Percentiles rank a stretch among this genome's conserved stretches.
phyloP scores from a whole-genome alignment of 352 stramenopile genomes.

The Globisporangium nunn region DNA sequence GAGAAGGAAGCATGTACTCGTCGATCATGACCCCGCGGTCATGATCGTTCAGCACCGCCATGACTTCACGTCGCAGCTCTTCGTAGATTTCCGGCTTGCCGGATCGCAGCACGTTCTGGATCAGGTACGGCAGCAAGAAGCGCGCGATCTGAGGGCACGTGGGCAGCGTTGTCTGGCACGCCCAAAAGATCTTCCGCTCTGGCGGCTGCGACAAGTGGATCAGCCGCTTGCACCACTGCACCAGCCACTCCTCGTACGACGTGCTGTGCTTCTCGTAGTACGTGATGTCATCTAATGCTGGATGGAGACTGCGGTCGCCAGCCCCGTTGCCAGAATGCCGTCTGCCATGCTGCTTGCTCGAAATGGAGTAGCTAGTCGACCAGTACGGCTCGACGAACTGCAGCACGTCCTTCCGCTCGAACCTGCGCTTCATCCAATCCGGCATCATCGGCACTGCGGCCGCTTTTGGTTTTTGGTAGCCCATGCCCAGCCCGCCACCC shows the following conservation, averaged over 20 bases:
- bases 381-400: constrained; percentile 88
- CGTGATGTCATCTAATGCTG: constrained; percentile 31
- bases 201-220: constrained; percentile 76
- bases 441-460: constrained; percentile 33
- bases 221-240: constrained; percentile 66
- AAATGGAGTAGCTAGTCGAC: constrained; percentile 76
- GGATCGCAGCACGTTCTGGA: constrained; percentile 80
- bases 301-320: constrained; percentile 16
- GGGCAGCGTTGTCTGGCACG: constrained; percentile 49
- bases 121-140: constrained; percentile 79
- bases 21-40: constrained; percentile 51
- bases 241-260: constrained; percentile 81
- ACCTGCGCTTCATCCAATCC: constrained; percentile 80
- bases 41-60: constrained; percentile 72
- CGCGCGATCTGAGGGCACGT: constrained; percentile 69
- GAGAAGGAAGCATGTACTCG: constrained; percentile 28
- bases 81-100: constrained; percentile 49
- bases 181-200: constrained; percentile 78
- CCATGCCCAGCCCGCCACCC: background rate
- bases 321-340: constrained; percentile 11
- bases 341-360: constrained; percentile 11
- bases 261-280: constrained; percentile 74
- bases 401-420: constrained; percentile 78
- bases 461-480: constrained; percentile 12
- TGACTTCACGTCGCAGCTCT: constrained; percentile 76